phyloP scores from a whole-genome alignment of 768 basidiomycete species.

The Dioszegia aurantiaca region DNA sequence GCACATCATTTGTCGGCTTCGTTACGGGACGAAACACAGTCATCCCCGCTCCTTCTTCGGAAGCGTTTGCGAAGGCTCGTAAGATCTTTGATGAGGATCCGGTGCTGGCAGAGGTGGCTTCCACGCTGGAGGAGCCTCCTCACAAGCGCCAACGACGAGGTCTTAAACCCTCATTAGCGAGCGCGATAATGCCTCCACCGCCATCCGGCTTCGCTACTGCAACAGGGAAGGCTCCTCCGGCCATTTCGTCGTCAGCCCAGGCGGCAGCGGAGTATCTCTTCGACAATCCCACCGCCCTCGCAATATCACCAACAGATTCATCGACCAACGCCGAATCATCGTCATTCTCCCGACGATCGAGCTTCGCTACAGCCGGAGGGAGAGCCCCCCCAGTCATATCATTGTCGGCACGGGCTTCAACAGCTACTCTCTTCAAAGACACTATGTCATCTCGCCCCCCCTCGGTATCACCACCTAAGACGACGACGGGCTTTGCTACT shows the following conservation, averaged over 20 bases:
- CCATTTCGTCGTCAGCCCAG: constrained; percentile 16
- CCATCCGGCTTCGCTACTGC: constrained; percentile 17
- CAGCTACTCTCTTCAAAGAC: not conserved
- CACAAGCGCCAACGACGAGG: constrained; percentile 19
- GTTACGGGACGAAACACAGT: constrained; percentile 6
- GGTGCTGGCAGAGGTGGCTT: constrained; percentile 2
- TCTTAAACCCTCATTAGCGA: not conserved
- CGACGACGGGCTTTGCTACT: constrained; percentile 5
- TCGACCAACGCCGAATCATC: not conserved
- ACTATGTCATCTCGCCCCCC: not conserved
- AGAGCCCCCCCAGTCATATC: constrained; percentile 26
- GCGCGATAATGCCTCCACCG: not conserved
- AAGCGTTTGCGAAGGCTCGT: constrained; percentile 12
- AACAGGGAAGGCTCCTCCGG: constrained; percentile 20
- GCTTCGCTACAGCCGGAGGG: constrained; percentile 23
- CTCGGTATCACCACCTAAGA: not conserved
- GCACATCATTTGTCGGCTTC: constrained; percentile 15
- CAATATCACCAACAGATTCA: not conserved
- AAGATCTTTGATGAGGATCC: constrained; percentile 24
- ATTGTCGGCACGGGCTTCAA: not conserved
- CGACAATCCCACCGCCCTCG: not conserved
- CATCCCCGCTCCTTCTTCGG: constrained; percentile 21
- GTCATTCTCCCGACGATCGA: too few species aligned
- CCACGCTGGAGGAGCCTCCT: not conserved
- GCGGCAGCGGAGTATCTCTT: not conserved